Base-by-base conservation (phyloP, 73 alveolate species). In the Paramecium caudatum region DNA sequence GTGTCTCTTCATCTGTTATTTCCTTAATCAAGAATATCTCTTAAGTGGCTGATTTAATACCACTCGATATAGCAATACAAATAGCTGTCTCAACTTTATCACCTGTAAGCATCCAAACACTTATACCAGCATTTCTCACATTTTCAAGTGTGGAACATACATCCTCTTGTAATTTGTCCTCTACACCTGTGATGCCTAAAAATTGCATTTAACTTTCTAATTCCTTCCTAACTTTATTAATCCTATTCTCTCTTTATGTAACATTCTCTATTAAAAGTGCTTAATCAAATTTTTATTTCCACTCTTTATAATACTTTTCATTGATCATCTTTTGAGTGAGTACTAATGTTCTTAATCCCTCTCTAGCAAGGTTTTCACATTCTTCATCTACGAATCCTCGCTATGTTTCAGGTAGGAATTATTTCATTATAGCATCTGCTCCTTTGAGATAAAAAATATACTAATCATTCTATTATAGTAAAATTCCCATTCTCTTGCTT, bases 81-180 rank as follows among this genome's bases (percentile, higher is more conserved):
- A 93, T 97, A n/a, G 99, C 99, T 12, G 99, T 98, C 87, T 98
- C 99, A 9, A 96, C 97, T 90, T 98, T 98, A 92, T 98, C 99
- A 23, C 99, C 99, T 13, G 99, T 97, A n/a, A 97, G 94, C 99
- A 97, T 96, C 99, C 99, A 97, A 8, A 97, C 93, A 63, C 94
- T 91, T 65, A 97, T 96, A 6, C 99, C 99, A 32, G 98, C 99
- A 21, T 91, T 91, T 92, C 99, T 94, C 32, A 97, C 68, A 70
- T 95, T 90, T 90, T 97, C 99, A n/a, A 97, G 91, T 0, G 99
- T 97, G 23, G 50, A 47, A 70, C 95, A 84, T n/a, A 97, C 99
- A 55, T 96, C 98, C 32, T 94, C 98, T 92, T 97, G 95, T 46
- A 97, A 94, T 90, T 95, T 96, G 91, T 97, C 99, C 93, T 97